A percentile compares a stretch with the other conserved stretches of the same genome.
These are phyloP conservation scores for Amniculicola lignicola DNA, from an alignment of 495 filamentous ascomycete genomes.

Conservation along the genomic window DNA sequence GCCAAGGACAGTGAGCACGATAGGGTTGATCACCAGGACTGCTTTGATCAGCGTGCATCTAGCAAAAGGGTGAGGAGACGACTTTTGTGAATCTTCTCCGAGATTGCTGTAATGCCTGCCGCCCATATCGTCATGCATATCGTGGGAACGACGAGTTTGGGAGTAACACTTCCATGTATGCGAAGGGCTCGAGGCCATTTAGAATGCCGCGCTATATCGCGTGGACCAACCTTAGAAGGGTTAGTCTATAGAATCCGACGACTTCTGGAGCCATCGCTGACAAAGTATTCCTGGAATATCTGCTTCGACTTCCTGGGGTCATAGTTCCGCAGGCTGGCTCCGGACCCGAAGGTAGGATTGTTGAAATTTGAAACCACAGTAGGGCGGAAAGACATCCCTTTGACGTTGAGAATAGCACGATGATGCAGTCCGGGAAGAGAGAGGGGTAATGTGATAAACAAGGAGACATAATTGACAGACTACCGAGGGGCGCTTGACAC, in stretches of 20 bases:
- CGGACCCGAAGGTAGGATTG: too few species aligned
- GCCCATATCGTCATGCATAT: conserved; percentile 5
- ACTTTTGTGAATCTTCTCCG: not conserved
- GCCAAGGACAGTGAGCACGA: conserved; percentile 77
- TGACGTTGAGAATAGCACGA: too few species aligned
- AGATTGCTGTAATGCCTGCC: not conserved
- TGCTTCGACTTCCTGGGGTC: not conserved
- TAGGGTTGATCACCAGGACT: conserved; percentile 58
- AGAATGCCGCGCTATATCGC: conserved; percentile 70
- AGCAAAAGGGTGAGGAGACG: not conserved
- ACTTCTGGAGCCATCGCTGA: not conserved
- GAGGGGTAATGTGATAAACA: too few species aligned
- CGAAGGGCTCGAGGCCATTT: conserved; percentile 79
- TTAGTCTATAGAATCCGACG: not conserved
- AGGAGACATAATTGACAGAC: too few species aligned
- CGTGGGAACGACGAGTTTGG: conserved; percentile 52
- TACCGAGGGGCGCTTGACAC: too few species aligned
- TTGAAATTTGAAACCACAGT: too few species aligned
- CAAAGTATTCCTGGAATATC: not conserved
- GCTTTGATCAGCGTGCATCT: not conserved
- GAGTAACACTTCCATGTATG: conserved; percentile 76
- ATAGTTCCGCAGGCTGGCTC: too few species aligned
- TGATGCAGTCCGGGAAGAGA: too few species aligned
- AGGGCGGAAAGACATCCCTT: too few species aligned
- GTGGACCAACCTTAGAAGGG: conserved; percentile 48